Percentiles rank a stretch among this genome's conserved stretches.
Evolutionary conservation across 768 basidiomycete genomes (phyloP).

Genomic region (Lentinula lateritia): DNA sequence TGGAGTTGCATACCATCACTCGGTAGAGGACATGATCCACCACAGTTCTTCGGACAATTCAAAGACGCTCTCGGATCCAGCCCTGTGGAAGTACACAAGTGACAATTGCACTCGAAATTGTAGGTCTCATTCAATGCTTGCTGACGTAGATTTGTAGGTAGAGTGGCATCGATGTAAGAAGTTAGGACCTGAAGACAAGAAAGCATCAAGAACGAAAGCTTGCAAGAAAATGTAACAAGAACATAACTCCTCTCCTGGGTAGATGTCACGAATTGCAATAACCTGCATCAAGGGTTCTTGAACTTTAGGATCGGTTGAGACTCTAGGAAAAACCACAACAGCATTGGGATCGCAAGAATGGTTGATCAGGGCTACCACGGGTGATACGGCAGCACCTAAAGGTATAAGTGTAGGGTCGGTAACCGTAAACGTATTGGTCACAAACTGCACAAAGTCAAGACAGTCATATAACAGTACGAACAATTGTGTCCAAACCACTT

Average conservation of each 20-base stretch:
- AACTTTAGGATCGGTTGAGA: slow-evolving; percentile 22
- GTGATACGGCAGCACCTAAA: slow-evolving; percentile 81
- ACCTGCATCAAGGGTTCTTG: slow-evolving; percentile 68
- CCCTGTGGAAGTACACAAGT: slow-evolving; percentile 36
- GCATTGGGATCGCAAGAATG: slow-evolving; percentile 89
- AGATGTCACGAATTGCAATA: slow-evolving; percentile 62
- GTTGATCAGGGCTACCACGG: slow-evolving; percentile 74
- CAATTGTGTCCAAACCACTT: slow-evolving; percentile 14
- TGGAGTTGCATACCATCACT: slow-evolving; percentile 42
- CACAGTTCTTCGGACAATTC: slow-evolving; percentile 65
- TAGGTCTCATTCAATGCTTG: slow-evolving; percentile 65
- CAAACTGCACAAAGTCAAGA: slow-evolving; percentile 51
- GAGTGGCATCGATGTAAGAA: slow-evolving; percentile 81
- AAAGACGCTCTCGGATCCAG: slow-evolving; percentile 67
- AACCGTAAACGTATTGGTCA: slow-evolving; percentile 86
- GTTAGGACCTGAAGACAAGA: slow-evolving; percentile 55
- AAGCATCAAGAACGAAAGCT: not conserved
- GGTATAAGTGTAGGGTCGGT: slow-evolving; percentile 74
- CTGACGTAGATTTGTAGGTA: slow-evolving; percentile 53
- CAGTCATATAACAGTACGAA: not conserved
- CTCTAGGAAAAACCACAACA: slow-evolving; percentile 82
- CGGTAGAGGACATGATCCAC: slow-evolving; percentile 56
- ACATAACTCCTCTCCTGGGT: slow-evolving; percentile 63
- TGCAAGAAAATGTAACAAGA: not conserved
- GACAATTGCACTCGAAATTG: slow-evolving; percentile 70